Evolutionary conservation across 495 filamentous ascomycete genomes (phyloP), one percentile per base, ranked within the genome.

Genomic region (Penicillium diatomitis): DNA sequence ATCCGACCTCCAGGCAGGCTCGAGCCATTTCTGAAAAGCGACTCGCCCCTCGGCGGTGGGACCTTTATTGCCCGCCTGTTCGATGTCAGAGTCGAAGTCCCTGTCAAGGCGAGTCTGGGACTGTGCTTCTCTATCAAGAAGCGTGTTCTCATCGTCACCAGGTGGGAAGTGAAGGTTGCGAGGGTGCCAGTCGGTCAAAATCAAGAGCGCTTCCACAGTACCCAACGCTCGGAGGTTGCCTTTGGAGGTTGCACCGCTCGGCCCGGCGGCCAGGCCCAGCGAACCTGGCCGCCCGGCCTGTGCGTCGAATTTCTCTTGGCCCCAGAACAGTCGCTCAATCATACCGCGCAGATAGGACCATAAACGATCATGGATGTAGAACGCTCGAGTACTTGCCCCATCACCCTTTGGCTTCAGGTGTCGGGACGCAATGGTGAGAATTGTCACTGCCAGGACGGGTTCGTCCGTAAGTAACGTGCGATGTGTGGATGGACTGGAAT

Each of bases 171-270:
- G 94, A 39, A 97, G 78, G 32, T 90, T 88, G 4, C 90, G 78
- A 9, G 94, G 94, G 66, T 98, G 92, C 88, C 92, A 98, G 56
- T 98, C 92, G 7, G 90, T 96, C 41, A 98, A 71, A 31, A 98
- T 84, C 72, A 97, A 78, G 28, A 98, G 67, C 12, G 87, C 90
- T 70, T 98, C 94, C 40, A 98, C 85, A 0, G 92, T 96, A 4
- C 92, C 92, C 5, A 98, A 70, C 2, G 90, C 95, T 36, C 92
- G 78, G 36, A 98, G 73, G 49, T 86, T 84, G 32, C 91, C 89
- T 64, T 84, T 88, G 6, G 53, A 60, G 38, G 55, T 63, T n/a
- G 62, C 53, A 43, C 60, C 66, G 32, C 66, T 75, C 10, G 81
- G 78, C 3, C 78, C 80, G 53, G 77, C 77, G 1, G 77, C 81